These are phyloP conservation scores for Alternaria arborescens DNA, from an alignment of 2,329 filamentous ascomycete genomes.

Conservation along the genomic window DNA sequence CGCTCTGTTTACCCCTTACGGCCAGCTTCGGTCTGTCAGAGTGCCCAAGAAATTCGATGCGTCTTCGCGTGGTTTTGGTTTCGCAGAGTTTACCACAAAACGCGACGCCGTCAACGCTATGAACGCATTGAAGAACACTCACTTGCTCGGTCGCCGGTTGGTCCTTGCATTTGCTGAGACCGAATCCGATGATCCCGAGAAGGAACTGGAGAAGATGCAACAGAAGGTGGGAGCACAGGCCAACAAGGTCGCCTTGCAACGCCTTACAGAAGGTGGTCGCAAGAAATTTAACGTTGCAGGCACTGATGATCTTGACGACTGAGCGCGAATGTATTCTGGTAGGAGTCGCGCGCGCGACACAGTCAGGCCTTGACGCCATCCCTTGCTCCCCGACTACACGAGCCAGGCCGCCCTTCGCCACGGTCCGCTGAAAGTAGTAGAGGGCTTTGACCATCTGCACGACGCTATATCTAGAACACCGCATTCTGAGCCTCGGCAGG, in stretches of 20 bases:
- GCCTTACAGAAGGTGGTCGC: conserved; percentile 82
- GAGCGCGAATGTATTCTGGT: conserved; percentile 43
- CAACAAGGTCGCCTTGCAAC: conserved; percentile 89
- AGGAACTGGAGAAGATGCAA: conserved; percentile 96
- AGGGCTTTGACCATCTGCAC: conserved; percentile 42
- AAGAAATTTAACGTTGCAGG: conserved; percentile 87
- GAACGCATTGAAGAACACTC: conserved; percentile 88
- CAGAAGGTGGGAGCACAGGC: conserved; percentile 91
- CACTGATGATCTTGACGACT: conserved; percentile 65
- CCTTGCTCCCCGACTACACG: conserved; percentile 48
- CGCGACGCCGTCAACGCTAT: conserved; percentile 91
- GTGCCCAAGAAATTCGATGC: conserved; percentile 95
- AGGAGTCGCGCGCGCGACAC: conserved; percentile 42
- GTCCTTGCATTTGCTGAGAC: conserved; percentile 91
- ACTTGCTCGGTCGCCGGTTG: conserved; percentile 87
- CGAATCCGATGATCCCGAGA: conserved; percentile 89
- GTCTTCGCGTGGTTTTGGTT: conserved; percentile 89
- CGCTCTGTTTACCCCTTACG: conserved; percentile 85
- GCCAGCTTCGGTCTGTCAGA: conserved; percentile 88
- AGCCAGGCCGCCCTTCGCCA: conserved; percentile 42
- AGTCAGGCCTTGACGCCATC: conserved; percentile 37
- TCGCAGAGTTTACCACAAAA: conserved; percentile 92
- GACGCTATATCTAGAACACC: conserved; percentile 44
- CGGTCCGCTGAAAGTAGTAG: conserved; percentile 41
- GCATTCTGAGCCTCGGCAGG: conserved; percentile 36